Evolutionary conservation across 177 flowering plant species (phyloP).

Genomic region (Vitis hybrid): DNA sequence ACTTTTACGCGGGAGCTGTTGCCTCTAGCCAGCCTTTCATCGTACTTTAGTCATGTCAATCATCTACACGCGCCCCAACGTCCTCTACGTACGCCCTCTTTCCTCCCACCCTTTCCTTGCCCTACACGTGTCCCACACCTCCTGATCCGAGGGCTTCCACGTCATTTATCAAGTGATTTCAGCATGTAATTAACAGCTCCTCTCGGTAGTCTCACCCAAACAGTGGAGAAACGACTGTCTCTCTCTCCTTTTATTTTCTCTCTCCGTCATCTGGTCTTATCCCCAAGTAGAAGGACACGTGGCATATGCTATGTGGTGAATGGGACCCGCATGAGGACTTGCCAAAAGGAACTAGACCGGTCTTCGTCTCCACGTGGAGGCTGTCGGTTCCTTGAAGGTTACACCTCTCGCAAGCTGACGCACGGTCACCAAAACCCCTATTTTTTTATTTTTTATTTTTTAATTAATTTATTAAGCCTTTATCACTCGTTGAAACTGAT

Average conservation of each 20-base stretch:
- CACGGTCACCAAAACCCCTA: slow-evolving; percentile 12
- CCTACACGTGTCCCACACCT: background rate
- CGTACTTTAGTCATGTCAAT: slow-evolving; percentile 51
- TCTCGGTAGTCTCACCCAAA: too few species aligned
- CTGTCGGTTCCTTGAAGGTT: slow-evolving; percentile 23
- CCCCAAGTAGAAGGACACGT: slow-evolving; percentile 13
- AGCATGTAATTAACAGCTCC: too few species aligned
- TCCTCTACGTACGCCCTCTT: background rate
- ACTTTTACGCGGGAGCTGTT: slow-evolving; percentile 48
- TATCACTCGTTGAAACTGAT: too few species aligned
- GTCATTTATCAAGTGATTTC: too few species aligned
- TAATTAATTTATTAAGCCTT: too few species aligned
- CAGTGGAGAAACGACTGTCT: too few species aligned
- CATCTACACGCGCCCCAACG: slow-evolving; percentile 20
- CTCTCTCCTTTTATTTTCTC: too few species aligned
- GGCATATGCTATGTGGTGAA: slow-evolving; percentile 13
- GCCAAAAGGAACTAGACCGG: slow-evolving; percentile 46
- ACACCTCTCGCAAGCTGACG: slow-evolving; percentile 8
- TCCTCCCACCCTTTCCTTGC: background rate
- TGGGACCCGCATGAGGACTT: slow-evolving; percentile 23
- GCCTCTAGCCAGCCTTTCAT: slow-evolving; percentile 35
- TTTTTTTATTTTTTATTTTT: too few species aligned
- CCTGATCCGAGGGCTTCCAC: too few species aligned
- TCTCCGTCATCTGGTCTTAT: background rate
- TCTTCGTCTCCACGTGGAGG: slow-evolving; percentile 25